Base-by-base conservation (phyloP, 108 stramenopile genomes). In the Cyclostephanos tholiformis region DNA sequence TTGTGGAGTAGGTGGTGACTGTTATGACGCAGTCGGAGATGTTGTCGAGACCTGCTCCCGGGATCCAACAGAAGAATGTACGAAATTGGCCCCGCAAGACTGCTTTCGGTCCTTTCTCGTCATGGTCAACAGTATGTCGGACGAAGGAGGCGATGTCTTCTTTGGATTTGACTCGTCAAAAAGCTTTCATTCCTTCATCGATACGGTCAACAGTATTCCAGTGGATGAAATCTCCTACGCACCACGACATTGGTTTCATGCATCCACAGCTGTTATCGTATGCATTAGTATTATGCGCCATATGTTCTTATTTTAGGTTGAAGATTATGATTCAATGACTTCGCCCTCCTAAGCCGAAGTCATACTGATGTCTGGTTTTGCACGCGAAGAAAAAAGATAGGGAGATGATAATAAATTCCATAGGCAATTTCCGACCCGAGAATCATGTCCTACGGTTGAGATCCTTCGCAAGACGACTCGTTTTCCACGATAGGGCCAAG, bases 401-500 rank as follows among this genome's bases (percentile, higher is more conserved):
- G 48, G 61, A 86, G 67, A 79, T 84, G 38, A 75, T 90, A 25
- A 86, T 98, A 57, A 44, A 98, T 10, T 91, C 89, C 2, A 95
- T 99, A 26, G 99, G 96, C 10, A 98, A 99, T 65, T 99, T 99
- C 77, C 86, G 99, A 58, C 99, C 99, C 7, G 99, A 99, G 83
- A 99, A 98, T 74, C 98, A 99, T 65, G 29, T 46, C 7, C 82
- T 98, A 1, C 99, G 98, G 77, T 74, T 99, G 38, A 32, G 71
- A 57, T 63, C 87, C 3, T 74, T 90, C 84, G 83, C 85, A 0
- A 71, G 43, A 52, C 69, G 91, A 35, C 69, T 85, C 2, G 65
- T 76, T 13, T 49, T 50, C 27, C 27, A 50, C 16, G 60, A 68
- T 11, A 57, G 56, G 30, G 30, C 53, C 26, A 63, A 78, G 56